Evolutionary conservation across 1,284 basidiomycete genomes (phyloP), one percentile per base, ranked within the genome.

Genomic region (Cystobasidium pallidum): DNA sequence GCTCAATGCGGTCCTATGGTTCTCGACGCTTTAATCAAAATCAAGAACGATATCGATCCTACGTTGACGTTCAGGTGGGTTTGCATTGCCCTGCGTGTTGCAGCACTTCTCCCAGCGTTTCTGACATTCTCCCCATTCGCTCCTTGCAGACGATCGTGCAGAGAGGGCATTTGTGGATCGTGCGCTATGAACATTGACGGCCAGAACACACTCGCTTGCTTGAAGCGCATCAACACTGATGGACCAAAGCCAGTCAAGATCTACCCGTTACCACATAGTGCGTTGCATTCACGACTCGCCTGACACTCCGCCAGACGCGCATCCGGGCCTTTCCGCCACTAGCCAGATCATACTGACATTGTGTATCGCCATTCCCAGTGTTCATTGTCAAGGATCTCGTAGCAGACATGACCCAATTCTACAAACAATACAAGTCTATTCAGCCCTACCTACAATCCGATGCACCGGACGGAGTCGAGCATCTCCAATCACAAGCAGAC

Each of bases 391-490:
- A 98, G 86, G 95, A 99, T 84, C 89, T 99, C 78, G 92, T 99
- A 1, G 92, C 86, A 58, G 86, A 86, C 78, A 81, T 85, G 77
- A 84, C 83, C 71, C 88, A 89, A 76, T 95, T 94, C 86, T 96
- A 95, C 88, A 97, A 99, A 84, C 95, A 99, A 83, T 98, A 99
- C 91, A 98, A 98, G 84, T 94, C 93, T 47, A 97, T 99, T 82
- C 89, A 99, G 83, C 80, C 81, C 43, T 81, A 77, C 78, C 76
- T 81, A 65, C 79, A 81, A 77, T 75, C 76, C 62, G 74, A 75
- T n/a, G 80, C 80, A 26, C 68, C 57, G 2, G 65, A 67, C 34
- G 65, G 75, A 74, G 49, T 83, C 59, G 92, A 95, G 84, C 90
- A 89, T 85, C 84, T 94, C 72, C 95, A 99, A 83, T 90, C 90